Conservation (phyloP, 768 basidiomycete genomes). For the Lactarius psammicola region DNA sequence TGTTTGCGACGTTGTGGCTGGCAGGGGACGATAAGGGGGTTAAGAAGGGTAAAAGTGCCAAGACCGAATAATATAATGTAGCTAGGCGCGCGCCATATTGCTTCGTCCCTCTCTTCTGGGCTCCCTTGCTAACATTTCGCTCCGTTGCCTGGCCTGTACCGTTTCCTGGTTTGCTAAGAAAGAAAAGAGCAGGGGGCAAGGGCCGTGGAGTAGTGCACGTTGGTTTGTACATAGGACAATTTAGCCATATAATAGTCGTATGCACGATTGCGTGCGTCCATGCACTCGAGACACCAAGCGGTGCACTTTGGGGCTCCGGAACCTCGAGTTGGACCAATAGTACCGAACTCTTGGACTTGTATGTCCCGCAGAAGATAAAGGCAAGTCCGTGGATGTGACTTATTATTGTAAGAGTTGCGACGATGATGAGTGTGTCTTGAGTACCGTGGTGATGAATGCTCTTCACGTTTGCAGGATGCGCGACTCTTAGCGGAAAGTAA, state of each 20-base stretch:
- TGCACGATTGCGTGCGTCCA: not conserved
- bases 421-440: too few species aligned
- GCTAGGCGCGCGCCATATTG: not conserved
- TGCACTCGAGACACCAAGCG: not conserved
- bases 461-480: too few species aligned
- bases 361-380: too few species aligned
- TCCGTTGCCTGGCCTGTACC: not conserved
- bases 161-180: not conserved
- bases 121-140: not conserved
- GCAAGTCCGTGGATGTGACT: too few species aligned
- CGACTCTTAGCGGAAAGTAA: too few species aligned
- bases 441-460: too few species aligned
- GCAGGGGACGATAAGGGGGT: constrained; percentile 74
- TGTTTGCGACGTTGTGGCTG: constrained; percentile 87
- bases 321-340: too few species aligned
- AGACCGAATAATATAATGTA: constrained; percentile 33
- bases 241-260: not conserved
- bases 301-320: too few species aligned
- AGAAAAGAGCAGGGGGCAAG: not conserved
- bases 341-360: too few species aligned
- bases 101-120: not conserved
- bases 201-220: too few species aligned
- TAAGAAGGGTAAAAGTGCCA: constrained; percentile 44
- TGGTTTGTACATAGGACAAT: not conserved
- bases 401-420: too few species aligned